Evolutionary conservation across 2,329 filamentous ascomycete species (phyloP).

Genomic region (Calonectria pteridis): DNA sequence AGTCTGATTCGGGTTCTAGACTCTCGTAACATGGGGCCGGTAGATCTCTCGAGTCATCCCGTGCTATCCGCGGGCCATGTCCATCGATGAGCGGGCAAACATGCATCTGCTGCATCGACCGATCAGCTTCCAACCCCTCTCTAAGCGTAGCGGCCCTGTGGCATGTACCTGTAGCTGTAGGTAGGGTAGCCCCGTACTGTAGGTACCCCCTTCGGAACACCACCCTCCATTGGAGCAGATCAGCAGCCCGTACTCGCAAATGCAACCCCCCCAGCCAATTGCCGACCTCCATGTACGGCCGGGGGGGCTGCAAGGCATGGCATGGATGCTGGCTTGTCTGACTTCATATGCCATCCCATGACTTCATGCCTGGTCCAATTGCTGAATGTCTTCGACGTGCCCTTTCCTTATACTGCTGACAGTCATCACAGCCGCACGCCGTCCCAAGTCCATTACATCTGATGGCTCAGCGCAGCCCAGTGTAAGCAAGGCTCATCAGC

Average conservation of each 20-base stretch:
- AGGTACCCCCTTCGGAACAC: slow-evolving; percentile 8
- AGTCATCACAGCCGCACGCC: background rate
- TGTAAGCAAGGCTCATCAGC: slow-evolving; percentile 7
- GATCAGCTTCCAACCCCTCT: slow-evolving; percentile 1
- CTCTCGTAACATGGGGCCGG: background rate
- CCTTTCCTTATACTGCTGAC: background rate
- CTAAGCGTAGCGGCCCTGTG: background rate
- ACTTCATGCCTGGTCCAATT: slow-evolving; percentile 4
- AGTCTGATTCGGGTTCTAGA: slow-evolving; percentile 4
- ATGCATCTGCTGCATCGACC: slow-evolving; percentile 5
- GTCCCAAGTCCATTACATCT: background rate
- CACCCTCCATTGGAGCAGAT: slow-evolving; percentile 6
- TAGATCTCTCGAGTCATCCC: slow-evolving; percentile 12
- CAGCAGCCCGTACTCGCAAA: slow-evolving; percentile 10
- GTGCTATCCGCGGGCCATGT: slow-evolving; percentile 3
- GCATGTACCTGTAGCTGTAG: background rate
- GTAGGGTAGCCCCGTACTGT: background rate
- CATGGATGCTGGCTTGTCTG: background rate
- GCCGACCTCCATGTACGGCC: background rate
- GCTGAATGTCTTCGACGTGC: background rate
- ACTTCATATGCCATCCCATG: background rate
- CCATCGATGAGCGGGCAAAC: background rate
- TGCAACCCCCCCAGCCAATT: background rate
- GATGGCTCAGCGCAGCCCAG: background rate
- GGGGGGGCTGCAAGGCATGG: background rate